Percentiles rank a stretch among this genome's conserved stretches.
Evolutionary conservation across 495 filamentous ascomycete species (phyloP).

Genomic region (Penicillium fimorum): DNA sequence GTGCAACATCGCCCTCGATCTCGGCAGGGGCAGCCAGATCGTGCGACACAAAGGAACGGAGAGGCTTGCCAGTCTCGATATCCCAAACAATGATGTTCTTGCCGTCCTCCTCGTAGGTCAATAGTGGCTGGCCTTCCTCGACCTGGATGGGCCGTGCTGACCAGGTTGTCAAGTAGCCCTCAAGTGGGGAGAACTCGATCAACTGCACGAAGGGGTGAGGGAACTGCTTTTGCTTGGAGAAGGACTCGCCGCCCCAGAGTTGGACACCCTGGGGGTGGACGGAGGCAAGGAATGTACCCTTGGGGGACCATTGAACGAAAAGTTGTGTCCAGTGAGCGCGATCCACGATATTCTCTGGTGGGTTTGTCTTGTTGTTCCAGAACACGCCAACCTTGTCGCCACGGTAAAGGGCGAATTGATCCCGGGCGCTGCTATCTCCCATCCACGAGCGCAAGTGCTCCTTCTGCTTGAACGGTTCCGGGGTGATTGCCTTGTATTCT

Average conservation of each 20-base stretch:
- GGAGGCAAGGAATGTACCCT: constrained; percentile 89
- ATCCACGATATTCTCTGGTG: constrained; percentile 84
- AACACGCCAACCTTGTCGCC: constrained; percentile 88
- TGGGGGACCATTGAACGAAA: constrained; percentile 96
- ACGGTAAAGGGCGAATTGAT: constrained; percentile 91
- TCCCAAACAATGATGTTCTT: constrained; percentile 99
- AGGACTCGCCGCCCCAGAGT: constrained; percentile 88
- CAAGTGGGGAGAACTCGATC: constrained; percentile 89
- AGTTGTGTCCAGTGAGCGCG: constrained; percentile 93
- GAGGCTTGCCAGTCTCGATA: constrained; percentile 80
- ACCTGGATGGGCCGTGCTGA: constrained; percentile 88
- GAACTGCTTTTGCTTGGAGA: constrained; percentile 88
- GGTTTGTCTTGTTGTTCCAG: constrained; percentile 96
- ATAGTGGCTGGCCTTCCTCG: constrained; percentile 72
- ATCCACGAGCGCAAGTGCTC: constrained; percentile 95
- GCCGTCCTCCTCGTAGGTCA: constrained; percentile 89
- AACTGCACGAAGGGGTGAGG: constrained; percentile 93
- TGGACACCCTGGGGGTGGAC: constrained; percentile 94
- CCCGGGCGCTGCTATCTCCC: constrained; percentile 77
- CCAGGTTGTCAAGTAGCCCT: constrained; percentile 95
- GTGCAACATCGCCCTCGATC: constrained; percentile 62
- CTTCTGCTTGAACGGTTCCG: constrained; percentile 81
- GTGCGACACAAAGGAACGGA: constrained; percentile 88
- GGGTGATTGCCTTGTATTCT: constrained; percentile 72
- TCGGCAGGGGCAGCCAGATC: constrained; percentile 62